These are phyloP conservation scores for Oryza nivara DNA, from an alignment of 176 grass and related monocot genomes.

Conservation along the genomic window DNA sequence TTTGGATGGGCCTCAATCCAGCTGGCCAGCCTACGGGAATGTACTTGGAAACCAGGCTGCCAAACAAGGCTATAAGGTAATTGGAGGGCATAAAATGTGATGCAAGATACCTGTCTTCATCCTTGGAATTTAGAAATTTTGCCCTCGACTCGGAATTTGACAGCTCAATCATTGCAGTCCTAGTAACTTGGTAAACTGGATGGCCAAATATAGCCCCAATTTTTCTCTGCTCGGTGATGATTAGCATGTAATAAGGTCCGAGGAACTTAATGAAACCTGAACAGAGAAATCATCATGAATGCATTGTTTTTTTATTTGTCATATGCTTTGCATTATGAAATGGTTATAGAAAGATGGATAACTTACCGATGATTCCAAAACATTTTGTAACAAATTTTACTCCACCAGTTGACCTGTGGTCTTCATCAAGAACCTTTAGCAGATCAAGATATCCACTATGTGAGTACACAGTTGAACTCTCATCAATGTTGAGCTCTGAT, in stretches of 20 bases:
- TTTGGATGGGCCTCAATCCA: background rate
- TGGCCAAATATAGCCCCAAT: conserved; percentile 84
- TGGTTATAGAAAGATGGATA: conserved; percentile 26
- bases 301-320: background rate
- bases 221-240: conserved; percentile 85
- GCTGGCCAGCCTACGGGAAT: background rate
- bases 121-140: conserved; percentile 44
- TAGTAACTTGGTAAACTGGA: conserved; percentile 78
- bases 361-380: conserved; percentile 84
- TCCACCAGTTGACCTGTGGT: conserved; percentile 75
- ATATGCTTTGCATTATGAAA: conserved; percentile 6
- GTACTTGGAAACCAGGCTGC: background rate
- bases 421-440: conserved; percentile 73
- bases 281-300: conserved; percentile 19
- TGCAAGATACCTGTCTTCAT: conserved; percentile 57
- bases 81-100: background rate
- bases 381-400: conserved; percentile 89
- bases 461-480: conserved; percentile 63
- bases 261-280: conserved; percentile 96
- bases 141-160: conserved; percentile 47
- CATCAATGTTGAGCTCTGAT: conserved; percentile 75
- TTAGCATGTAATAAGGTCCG: conserved; percentile 96
- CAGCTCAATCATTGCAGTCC: conserved; percentile 68
- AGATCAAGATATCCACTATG: conserved; percentile 67
- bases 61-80: background rate